Evolutionary conservation across 768 basidiomycete genomes (phyloP).

Genomic region (Suillus occidentalis): DNA sequence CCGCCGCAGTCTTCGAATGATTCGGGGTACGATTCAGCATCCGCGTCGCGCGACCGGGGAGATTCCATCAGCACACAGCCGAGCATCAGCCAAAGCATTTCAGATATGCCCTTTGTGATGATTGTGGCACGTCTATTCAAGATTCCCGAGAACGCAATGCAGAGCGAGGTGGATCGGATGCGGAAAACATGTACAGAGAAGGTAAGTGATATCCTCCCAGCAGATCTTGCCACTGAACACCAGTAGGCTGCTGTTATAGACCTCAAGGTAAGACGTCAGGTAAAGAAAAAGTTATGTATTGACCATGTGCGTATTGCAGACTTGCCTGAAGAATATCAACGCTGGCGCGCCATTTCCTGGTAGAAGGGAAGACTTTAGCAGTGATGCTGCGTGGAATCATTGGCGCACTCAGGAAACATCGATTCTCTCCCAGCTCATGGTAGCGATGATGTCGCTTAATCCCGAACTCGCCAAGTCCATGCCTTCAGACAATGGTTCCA

Average conservation of each 20-base stretch:
- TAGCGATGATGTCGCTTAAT: constrained; percentile 82
- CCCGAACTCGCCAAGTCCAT: constrained; percentile 84
- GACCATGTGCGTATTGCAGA: constrained; percentile 41
- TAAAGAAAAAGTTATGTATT: not conserved
- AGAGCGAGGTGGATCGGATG: constrained; percentile 71
- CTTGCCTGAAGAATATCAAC: constrained; percentile 89
- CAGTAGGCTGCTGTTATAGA: constrained; percentile 79
- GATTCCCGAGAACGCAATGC: constrained; percentile 62
- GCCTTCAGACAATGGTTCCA: constrained; percentile 45
- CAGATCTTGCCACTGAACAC: constrained; percentile 11
- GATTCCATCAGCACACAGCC: constrained; percentile 46
- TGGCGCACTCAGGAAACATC: constrained; percentile 84
- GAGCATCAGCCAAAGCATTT: constrained; percentile 45
- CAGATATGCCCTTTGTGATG: constrained; percentile 77
- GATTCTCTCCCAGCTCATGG: constrained; percentile 84
- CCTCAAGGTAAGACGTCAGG: constrained; percentile 60
- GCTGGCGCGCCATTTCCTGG: constrained; percentile 83
- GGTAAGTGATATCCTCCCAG: constrained; percentile 37
- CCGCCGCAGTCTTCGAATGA: constrained; percentile 59
- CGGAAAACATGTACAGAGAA: constrained; percentile 72
- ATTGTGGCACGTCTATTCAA: constrained; percentile 75
- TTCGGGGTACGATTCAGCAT: constrained; percentile 66
- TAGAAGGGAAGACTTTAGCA: constrained; percentile 82
- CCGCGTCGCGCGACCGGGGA: constrained; percentile 53
- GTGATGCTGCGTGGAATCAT: constrained; percentile 76